phyloP scores from a whole-genome alignment of 306 rosid genomes.

The Senna tora region DNA sequence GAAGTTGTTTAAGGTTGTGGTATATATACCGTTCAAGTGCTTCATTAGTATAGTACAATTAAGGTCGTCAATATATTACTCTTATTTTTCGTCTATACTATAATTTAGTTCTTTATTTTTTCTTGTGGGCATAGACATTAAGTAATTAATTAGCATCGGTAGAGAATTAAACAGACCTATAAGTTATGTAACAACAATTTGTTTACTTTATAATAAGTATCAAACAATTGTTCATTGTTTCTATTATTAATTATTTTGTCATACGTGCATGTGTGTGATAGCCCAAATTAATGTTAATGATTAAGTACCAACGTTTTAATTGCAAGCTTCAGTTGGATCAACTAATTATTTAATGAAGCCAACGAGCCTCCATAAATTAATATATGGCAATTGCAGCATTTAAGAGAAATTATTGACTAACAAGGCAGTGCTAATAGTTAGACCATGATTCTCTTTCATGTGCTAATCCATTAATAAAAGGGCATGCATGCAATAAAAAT shows the following conservation, averaged over 20 bases:
- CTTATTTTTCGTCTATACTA: not conserved
- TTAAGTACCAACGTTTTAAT: not conserved
- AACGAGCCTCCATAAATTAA: not conserved
- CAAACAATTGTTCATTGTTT: not conserved
- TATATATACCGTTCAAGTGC: conserved; percentile 26
- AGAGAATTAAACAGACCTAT: conserved; percentile 24
- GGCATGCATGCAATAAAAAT: conserved; percentile 6
- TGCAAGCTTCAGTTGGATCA: not conserved
- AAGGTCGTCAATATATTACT: conserved; percentile 23
- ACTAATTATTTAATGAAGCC: not conserved
- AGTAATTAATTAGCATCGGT: conserved; percentile 31
- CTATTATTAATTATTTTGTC: not conserved
- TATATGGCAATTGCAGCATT: not conserved
- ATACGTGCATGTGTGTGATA: not conserved
- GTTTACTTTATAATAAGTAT: conserved; percentile 22
- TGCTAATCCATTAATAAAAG: not conserved
- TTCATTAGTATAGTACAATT: conserved; percentile 25
- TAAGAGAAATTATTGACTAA: not conserved
- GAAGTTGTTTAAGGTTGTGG: conserved; percentile 35
- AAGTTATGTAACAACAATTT: conserved; percentile 22
- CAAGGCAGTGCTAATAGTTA: not conserved
- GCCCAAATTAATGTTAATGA: not conserved
- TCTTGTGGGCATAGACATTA: not conserved
- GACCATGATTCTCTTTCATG: not conserved
- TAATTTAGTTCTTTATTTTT: conserved; percentile 13